Percentiles rank a stretch among this genome's conserved stretches.
Conservation (phyloP, 306 rosid species). For the Alnus rubra region DNA sequence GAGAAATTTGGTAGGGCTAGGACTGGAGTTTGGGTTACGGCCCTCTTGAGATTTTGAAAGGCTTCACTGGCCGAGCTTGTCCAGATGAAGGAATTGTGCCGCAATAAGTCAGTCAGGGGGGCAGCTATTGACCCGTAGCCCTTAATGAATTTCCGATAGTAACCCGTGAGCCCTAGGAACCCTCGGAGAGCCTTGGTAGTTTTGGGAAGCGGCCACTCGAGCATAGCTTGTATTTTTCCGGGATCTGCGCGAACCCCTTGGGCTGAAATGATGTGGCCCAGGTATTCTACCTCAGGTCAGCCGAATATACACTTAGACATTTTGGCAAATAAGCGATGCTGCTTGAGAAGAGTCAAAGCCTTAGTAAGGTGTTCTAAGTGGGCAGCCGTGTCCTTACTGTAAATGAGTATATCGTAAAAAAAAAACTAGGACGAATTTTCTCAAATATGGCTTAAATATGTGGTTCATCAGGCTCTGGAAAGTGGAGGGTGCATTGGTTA, state of each 20-base stretch:
- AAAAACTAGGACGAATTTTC: too few species aligned
- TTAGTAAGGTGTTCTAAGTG: not conserved
- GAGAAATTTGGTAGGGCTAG: not conserved
- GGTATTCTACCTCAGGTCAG: not conserved
- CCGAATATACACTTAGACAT: not conserved
- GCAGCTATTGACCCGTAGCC: too few species aligned
- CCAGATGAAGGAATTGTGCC: not conserved
- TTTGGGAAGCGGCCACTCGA: too few species aligned
- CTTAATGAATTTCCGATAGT: not conserved
- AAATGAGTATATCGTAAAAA: too few species aligned
- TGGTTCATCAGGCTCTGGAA: too few species aligned
- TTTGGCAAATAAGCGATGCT: not conserved
- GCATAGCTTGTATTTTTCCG: not conserved
- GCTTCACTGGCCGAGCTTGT: not conserved
- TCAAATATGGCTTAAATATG: too few species aligned
- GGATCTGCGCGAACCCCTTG: not conserved
- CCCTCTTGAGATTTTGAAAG: not conserved
- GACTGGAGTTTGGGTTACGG: not conserved
- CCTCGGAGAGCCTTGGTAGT: not conserved
- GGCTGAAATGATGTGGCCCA: not conserved
- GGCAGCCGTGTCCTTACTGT: too few species aligned
- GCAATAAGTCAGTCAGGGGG: not conserved
- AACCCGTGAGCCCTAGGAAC: not conserved
- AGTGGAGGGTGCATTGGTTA: too few species aligned
- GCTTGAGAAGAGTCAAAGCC: not conserved